A percentile compares a stretch with the other conserved stretches of the same genome.
Conservation (phyloP, 495 filamentous ascomycete species). For the Xylona heveae region DNA sequence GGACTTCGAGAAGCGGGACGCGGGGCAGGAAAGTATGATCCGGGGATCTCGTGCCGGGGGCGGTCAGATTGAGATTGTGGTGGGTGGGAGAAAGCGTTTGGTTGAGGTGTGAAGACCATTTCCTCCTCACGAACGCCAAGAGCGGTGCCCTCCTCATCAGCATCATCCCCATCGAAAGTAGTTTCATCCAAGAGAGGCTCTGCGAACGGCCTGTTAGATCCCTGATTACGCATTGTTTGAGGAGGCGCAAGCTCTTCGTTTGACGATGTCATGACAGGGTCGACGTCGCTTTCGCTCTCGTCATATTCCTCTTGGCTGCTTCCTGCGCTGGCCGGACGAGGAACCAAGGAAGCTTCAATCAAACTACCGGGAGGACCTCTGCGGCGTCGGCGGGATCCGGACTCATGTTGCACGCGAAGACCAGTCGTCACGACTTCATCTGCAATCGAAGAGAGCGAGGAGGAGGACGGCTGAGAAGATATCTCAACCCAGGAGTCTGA, state of each 20-base stretch:
- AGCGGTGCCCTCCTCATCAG: constrained; percentile 27
- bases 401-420: constrained; percentile 44
- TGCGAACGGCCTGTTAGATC: too few relatives aligned
- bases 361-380: constrained; percentile 26
- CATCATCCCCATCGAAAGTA: constrained; percentile 4
- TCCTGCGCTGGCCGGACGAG: constrained; percentile 12
- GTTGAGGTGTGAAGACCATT: constrained; percentile 58
- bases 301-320: constrained; percentile 88
- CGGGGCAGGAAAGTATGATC: constrained; percentile 15
- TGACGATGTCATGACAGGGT: constrained; percentile 65
- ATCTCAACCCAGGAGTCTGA: constrained; percentile 98
- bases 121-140: constrained; percentile 40
- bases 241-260: constrained; percentile 34
- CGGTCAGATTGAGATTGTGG: constrained; percentile 31
- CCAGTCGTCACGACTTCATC: constrained; percentile 81
- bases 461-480: constrained; percentile 68
- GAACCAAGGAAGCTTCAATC: constrained; percentile 15
- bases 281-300: constrained; percentile 69
- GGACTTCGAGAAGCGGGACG: constrained; percentile 10
- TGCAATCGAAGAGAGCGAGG: constrained; percentile 54
- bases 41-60: constrained; percentile 19
- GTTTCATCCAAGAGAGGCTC: too few relatives aligned
- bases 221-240: too few relatives aligned
- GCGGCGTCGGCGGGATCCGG: constrained; percentile 22
- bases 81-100: constrained; percentile 78